These are phyloP conservation scores for Trichomonascaceae sp. DNA, from an alignment of 1,139 yeast genomes.

Conservation along the genomic window DNA sequence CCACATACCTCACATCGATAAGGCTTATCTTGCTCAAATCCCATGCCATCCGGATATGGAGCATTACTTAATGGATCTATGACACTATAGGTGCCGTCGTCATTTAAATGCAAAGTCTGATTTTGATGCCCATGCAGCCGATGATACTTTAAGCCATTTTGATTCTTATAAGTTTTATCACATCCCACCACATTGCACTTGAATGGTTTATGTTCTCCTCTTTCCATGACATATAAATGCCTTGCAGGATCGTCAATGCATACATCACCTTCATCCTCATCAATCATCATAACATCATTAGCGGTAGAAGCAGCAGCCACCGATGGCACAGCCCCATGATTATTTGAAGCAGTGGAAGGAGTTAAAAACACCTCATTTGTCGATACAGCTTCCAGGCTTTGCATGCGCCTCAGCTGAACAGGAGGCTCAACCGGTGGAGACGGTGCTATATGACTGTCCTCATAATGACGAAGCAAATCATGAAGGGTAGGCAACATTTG, in stretches of 20 bases:
- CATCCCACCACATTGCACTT: conserved; percentile 98
- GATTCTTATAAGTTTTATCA: conserved; percentile 94
- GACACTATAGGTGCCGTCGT: conserved; percentile 88
- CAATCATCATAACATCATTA: conserved; percentile 19
- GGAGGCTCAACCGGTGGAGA: conserved; percentile 48
- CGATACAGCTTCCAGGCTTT: conserved; percentile 58
- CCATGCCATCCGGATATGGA: conserved; percentile 84
- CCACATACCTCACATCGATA: conserved; percentile 98
- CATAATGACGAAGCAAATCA: conserved; percentile 89
- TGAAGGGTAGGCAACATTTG: conserved; percentile 85
- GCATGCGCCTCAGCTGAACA: conserved; percentile 34
- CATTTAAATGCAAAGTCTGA: conserved; percentile 82
- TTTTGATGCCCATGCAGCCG: conserved; percentile 96
- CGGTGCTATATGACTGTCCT: conserved; percentile 88
- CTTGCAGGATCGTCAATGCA: conserved; percentile 78
- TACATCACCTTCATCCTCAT: conserved; percentile 40
- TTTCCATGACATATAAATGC: conserved; percentile 85
- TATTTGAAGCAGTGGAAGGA: conserved; percentile 22
- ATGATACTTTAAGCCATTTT: conserved; percentile 94
- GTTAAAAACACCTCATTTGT: conserved; percentile 79
- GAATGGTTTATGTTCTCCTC: conserved; percentile 89
- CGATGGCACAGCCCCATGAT: background rate
- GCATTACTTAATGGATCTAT: conserved; percentile 90
- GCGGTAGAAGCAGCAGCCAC: background rate
- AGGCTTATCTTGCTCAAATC: conserved; percentile 95